Evolutionary conservation across 768 basidiomycete genomes (phyloP), one percentile per base, ranked within the genome.

Genomic region (Rhodotorula diobovata): DNA sequence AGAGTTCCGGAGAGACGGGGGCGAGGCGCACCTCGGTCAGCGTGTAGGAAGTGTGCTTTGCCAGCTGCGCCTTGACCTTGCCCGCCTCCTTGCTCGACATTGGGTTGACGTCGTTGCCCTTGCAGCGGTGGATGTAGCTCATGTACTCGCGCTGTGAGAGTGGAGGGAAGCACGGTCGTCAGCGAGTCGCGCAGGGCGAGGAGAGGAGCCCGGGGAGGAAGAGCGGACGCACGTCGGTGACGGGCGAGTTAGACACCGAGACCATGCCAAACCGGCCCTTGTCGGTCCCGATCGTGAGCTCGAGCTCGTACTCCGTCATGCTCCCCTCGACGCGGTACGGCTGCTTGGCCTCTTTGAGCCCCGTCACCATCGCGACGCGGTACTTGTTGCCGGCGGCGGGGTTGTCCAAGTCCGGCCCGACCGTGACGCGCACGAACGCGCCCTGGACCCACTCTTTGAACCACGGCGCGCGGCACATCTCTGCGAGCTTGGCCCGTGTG

Each of bases 381-480:
- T 97, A 97, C 25, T 2, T 25, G 25, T 32, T 89, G 85, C 28
- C 85, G 83, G 63, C 82, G 76, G 12, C 84, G 83, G 61, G 80
- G 78, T 25, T 41, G 3, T 66, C 20, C 18, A 9, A 25, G 23
- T 90, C 88, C 4, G 82, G 75, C 1, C 90, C 91, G 73, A 94
- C 87, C 50, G 90, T 82, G 78, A 90, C 89, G 50, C 94, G 86
- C 18, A 98, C 92, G 86, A 88, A 98, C 35, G 87, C 86, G 57
- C 94, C 89, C 80, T 86, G 87, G 43, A 90, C 85, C 79, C 87
- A 89, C 35, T 93, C 88, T 72, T 89, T 87, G 78, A 97, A 98
- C 86, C 90, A 93, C 5, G 91, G 89, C 46, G 87, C 84, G 76
- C 86, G 82, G 74, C 85, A 88, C 79, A 88, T 82, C 75, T 88